Percentiles rank a stretch among this genome's conserved stretches.
phyloP scores from a whole-genome alignment of 2,329 filamentous ascomycete genomes.

The Ophiostoma novo-ulmi region DNA sequence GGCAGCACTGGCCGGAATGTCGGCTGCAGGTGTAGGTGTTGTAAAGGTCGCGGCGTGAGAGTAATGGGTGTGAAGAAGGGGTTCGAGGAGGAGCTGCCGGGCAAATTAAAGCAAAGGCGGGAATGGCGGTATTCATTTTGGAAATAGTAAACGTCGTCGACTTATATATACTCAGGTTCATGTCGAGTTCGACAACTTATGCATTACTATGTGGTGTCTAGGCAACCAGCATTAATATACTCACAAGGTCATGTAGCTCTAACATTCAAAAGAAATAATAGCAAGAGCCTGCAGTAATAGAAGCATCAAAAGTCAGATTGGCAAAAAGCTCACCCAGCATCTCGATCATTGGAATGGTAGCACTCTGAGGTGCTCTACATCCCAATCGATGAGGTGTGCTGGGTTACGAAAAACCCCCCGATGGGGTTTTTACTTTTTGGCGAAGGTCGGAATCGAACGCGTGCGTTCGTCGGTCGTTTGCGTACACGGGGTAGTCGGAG shows the following conservation, averaged over 20 bases:
- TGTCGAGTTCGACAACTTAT: background rate
- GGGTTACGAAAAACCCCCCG: background rate
- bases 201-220: background rate
- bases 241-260: too few species aligned
- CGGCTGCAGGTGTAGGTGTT: background rate
- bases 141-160: background rate
- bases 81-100: background rate
- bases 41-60: background rate
- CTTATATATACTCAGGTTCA: background rate
- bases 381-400: background rate
- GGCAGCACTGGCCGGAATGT: background rate
- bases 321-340: constrained; percentile 4
- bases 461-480: background rate
- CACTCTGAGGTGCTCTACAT: background rate
- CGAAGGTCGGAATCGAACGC: background rate
- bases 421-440: too few species aligned
- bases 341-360: background rate
- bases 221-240: too few species aligned
- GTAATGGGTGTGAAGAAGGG: too few species aligned
- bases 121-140: background rate
- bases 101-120: background rate
- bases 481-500: background rate
- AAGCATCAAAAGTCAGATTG: background rate
- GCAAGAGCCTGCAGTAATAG: background rate
- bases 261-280: background rate